Evolutionary conservation across 768 basidiomycete genomes (phyloP).

Genomic region (Xerocomellus chrysenteron): DNA sequence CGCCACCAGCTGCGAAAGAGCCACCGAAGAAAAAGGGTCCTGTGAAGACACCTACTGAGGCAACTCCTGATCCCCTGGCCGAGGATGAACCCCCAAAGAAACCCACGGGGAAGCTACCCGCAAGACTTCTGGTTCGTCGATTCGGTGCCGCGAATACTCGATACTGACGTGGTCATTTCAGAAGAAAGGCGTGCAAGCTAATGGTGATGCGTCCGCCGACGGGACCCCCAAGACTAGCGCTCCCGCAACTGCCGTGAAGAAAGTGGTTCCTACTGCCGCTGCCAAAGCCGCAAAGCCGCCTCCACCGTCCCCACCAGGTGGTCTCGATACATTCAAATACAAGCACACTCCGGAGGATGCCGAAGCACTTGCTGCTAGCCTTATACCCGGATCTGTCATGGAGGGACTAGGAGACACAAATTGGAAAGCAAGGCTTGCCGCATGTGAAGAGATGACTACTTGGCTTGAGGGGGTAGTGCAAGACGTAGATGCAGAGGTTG

Average conservation of each 20-base stretch:
- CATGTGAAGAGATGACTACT: conserved; percentile 76
- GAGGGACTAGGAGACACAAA: conserved; percentile 80
- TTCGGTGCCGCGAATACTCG: background rate
- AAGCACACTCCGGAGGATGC: conserved; percentile 92
- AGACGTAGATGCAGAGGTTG: conserved; percentile 79
- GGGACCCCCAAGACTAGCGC: conserved; percentile 21
- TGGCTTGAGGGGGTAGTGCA: conserved; percentile 77
- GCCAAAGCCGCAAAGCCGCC: conserved; percentile 48
- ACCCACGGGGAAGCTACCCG: conserved; percentile 50
- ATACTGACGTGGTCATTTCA: conserved; percentile 22
- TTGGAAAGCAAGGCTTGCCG: conserved; percentile 91
- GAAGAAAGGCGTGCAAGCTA: conserved; percentile 52
- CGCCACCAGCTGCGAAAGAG: conserved; percentile 31
- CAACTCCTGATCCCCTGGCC: conserved; percentile 20
- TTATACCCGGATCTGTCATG: conserved; percentile 69
- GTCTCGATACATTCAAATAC: conserved; percentile 85
- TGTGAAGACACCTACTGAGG: conserved; percentile 29
- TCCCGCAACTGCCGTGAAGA: conserved; percentile 40
- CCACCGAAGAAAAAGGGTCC: conserved; percentile 38
- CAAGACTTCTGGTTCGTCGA: conserved; percentile 41
- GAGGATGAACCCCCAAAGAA: conserved; percentile 41
- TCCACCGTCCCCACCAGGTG: conserved; percentile 47
- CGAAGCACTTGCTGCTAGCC: conserved; percentile 68
- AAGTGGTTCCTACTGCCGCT: conserved; percentile 39
- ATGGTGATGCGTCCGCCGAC: conserved; percentile 25